phyloP scores from a whole-genome alignment of 1,139 yeast genomes.

The Zhuliangozyma blackwelliae region DNA sequence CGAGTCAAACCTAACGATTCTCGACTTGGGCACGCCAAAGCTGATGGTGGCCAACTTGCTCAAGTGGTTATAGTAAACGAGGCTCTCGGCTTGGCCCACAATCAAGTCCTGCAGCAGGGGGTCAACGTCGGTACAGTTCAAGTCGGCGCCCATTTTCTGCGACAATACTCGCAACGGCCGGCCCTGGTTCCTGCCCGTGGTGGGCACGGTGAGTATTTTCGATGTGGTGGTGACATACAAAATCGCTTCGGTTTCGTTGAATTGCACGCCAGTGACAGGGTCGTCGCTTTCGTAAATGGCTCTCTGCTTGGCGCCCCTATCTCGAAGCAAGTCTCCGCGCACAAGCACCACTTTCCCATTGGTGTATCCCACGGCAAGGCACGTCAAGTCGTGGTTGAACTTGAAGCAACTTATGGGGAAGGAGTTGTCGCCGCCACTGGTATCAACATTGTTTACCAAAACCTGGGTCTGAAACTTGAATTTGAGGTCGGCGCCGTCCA shows the following conservation, averaged over 20 bases:
- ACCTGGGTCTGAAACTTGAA: slow-evolving; percentile 11
- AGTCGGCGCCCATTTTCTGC: slow-evolving; percentile 59
- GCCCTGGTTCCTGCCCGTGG: slow-evolving; percentile 75
- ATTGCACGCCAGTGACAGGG: slow-evolving; percentile 75
- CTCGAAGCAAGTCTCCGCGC: slow-evolving; percentile 84
- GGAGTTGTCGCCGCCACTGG: slow-evolving; percentile 40
- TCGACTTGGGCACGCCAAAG: slow-evolving; percentile 57
- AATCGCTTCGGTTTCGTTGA: slow-evolving; percentile 40
- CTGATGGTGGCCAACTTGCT: slow-evolving; percentile 57
- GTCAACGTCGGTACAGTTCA: slow-evolving; percentile 58
- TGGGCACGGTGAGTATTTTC: slow-evolving; percentile 66
- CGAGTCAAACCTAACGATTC: slow-evolving; percentile 35
- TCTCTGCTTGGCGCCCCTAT: slow-evolving; percentile 86
- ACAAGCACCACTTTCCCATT: slow-evolving; percentile 81
- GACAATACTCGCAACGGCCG: slow-evolving; percentile 63
- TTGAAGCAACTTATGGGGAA: slow-evolving; percentile 70
- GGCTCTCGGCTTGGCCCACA: slow-evolving; percentile 50
- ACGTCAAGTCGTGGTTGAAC: slow-evolving; percentile 52
- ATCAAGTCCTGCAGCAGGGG: slow-evolving; percentile 36
- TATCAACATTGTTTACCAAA: slow-evolving; percentile 3
- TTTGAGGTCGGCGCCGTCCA: slow-evolving; percentile 31
- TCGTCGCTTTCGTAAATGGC: slow-evolving; percentile 66
- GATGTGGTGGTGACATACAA: slow-evolving; percentile 68
- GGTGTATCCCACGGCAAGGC: slow-evolving; percentile 79
- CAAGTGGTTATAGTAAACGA: slow-evolving; percentile 51